Evolutionary conservation across 306 rosid species (phyloP), one percentile per base, ranked within the genome.

Genomic region (Cercis canadensis): DNA sequence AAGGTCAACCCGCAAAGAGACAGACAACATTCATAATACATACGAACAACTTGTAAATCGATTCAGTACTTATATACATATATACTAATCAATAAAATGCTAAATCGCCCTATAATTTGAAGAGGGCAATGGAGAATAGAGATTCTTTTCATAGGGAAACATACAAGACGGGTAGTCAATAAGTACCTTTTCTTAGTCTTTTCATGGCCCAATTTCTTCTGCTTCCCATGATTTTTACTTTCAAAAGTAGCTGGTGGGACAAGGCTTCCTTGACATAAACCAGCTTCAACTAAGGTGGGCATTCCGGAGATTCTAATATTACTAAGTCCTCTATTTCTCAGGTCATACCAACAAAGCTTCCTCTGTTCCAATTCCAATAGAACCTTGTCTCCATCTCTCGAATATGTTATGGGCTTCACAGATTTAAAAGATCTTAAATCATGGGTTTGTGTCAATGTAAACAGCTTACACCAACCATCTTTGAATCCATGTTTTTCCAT

Each of bases 381-480:
- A 55, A 92, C 75, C 75, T 77, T 65, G 1, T 12, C 0, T 3
- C 84, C 80, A 63, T 67, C 80, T 14, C 57, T 73, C 0, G 95
- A 89, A 68, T 77, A 86, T 49, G 84, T 55, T 53, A 92, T 60
- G 15, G 96, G 98, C 81, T 71, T 86, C 51, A 89, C 54, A 57
- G 41, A 73, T 67, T 69, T 82, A 10, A 69, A 49, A 2, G 82
- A 29, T 45, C 64, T 63, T 13, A 62, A 2, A 2, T 37, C 63
- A 40, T n/a, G 65, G 7, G 67, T 8, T 11, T 68, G 78, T 36
- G 56, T 33, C 12, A 89, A 65, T 9, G 59, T 78, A 14, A 87
- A 58, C 52, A 86, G 15, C 41, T 74, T 89, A 39, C 62, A 77
- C 98, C 98, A 92, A 2, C 88, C 84, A 43, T 80, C 84, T 45